Percentiles rank a stretch among this genome's conserved stretches.
These are phyloP conservation scores for Aspergillus sclerotioniger DNA, from an alignment of 495 filamentous ascomycete genomes.

Conservation along the genomic window DNA sequence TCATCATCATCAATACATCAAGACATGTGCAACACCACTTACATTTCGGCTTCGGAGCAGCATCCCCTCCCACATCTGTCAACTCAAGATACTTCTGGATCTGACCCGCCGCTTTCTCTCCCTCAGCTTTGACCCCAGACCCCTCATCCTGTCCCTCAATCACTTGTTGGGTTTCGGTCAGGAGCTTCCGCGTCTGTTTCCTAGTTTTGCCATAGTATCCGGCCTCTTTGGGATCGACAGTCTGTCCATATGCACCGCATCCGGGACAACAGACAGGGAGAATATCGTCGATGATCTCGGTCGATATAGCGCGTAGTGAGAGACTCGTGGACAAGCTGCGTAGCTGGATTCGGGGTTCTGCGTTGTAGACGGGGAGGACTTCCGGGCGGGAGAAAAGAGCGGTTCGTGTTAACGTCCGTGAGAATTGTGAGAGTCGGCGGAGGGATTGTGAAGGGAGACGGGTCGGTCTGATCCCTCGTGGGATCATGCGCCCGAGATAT, in stretches of 20 bases:
- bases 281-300: slow-evolving; percentile 15
- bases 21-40: slow-evolving; percentile 11
- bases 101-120: slow-evolving; percentile 20
- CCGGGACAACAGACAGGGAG: slow-evolving; percentile 66
- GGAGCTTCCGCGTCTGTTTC: slow-evolving; percentile 42
- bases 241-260: slow-evolving; percentile 85
- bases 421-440: slow-evolving; percentile 1
- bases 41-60: slow-evolving; percentile 21
- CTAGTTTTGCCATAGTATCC: slow-evolving; percentile 70
- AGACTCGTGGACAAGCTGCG: slow-evolving; percentile 25
- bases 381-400: slow-evolving; percentile 8
- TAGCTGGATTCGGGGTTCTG: slow-evolving; percentile 9
- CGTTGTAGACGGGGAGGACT: slow-evolving; percentile 8
- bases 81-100: slow-evolving; percentile 9
- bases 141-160: slow-evolving; percentile 27
- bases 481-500: slow-evolving; percentile 29
- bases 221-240: slow-evolving; percentile 60
- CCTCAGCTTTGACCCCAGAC: slow-evolving; percentile 15
- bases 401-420: not conserved
- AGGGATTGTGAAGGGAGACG: not conserved
- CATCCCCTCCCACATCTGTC: slow-evolving; percentile 1
- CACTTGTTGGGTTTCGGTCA: slow-evolving; percentile 41
- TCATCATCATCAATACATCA: not conserved
- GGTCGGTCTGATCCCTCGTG: slow-evolving; percentile 16
- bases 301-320: not conserved